A percentile compares a stretch with the other conserved stretches of the same genome.
Evolutionary conservation across 1,139 yeast species (phyloP).

Genomic region (Sugiyamaella grinbergsii): DNA sequence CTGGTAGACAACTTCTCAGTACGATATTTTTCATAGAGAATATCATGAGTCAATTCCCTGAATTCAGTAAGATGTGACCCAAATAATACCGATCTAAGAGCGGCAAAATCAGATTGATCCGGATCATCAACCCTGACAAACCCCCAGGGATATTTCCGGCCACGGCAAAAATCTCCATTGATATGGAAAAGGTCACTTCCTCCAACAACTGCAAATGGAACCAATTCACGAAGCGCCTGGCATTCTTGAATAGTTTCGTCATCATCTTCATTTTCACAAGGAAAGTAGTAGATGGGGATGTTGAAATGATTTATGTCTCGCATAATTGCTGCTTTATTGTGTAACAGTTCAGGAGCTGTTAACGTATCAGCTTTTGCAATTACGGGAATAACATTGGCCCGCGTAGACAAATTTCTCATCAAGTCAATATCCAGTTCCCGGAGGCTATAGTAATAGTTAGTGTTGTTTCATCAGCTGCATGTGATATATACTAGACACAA

Average conservation of each 20-base stretch:
- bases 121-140: constrained; percentile 69
- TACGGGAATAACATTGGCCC: constrained; percentile 87
- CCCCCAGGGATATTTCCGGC: constrained; percentile 96
- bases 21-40: constrained; percentile 88
- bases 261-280: constrained; percentile 57
- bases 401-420: constrained; percentile 72
- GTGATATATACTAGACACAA: background rate
- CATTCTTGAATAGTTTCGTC: constrained; percentile 80
- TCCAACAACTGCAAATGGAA: constrained; percentile 90
- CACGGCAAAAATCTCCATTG: constrained; percentile 53
- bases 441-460: constrained; percentile 32
- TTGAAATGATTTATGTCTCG: constrained; percentile 75
- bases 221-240: constrained; percentile 66
- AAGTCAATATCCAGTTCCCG: constrained; percentile 75
- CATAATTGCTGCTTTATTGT: constrained; percentile 63
- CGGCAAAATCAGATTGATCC: constrained; percentile 78
- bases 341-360: constrained; percentile 69
- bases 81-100: constrained; percentile 76
- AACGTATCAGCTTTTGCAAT: constrained; percentile 86
- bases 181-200: constrained; percentile 40
- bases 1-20: constrained; percentile 61
- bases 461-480: background rate
- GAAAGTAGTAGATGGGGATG: constrained; percentile 84
- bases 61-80: constrained; percentile 94
- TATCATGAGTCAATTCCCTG: constrained; percentile 90